These are phyloP conservation scores for Saccharomyces pastorianus DNA, from an alignment of 1,139 yeast species.

Conservation along the genomic window DNA sequence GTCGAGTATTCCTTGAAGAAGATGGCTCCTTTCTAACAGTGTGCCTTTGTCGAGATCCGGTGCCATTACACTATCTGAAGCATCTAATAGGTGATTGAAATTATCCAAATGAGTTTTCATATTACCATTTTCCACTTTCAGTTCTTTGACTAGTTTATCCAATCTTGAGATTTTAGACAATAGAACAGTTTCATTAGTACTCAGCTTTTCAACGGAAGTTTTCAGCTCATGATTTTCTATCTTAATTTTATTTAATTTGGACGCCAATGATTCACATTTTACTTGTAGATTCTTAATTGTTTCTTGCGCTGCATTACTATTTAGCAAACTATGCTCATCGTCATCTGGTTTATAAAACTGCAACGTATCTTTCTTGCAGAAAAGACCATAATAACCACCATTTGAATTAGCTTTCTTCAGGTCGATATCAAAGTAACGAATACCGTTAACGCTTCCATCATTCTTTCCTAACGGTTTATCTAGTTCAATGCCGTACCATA, in stretches of 20 bases:
- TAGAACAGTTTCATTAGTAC: slow-evolving; percentile 38
- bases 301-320: slow-evolving; percentile 42
- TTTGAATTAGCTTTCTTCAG: slow-evolving; percentile 14
- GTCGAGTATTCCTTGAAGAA: slow-evolving; percentile 36
- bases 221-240: slow-evolving; percentile 24
- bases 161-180: neutral
- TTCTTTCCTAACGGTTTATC: slow-evolving; percentile 63
- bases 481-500: slow-evolving; percentile 77
- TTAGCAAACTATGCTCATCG: slow-evolving; percentile 27
- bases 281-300: slow-evolving; percentile 24
- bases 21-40: slow-evolving; percentile 31
- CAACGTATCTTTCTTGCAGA: slow-evolving; percentile 37
- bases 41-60: slow-evolving; percentile 18
- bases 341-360: slow-evolving; percentile 7
- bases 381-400: slow-evolving; percentile 46
- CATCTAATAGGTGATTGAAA: slow-evolving; percentile 41
- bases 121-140: slow-evolving; percentile 36
- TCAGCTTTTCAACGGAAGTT: slow-evolving; percentile 44
- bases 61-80: slow-evolving; percentile 33
- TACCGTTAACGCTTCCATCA: slow-evolving; percentile 66
- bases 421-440: slow-evolving; percentile 49
- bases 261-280: slow-evolving; percentile 25
- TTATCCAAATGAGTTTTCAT: slow-evolving; percentile 37
- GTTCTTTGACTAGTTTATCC: slow-evolving; percentile 8
- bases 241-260: neutral